A percentile compares a stretch with the other conserved stretches of the same genome.
phyloP scores from a whole-genome alignment of 139 green algal species.

The Mychonastes homosphaera region DNA sequence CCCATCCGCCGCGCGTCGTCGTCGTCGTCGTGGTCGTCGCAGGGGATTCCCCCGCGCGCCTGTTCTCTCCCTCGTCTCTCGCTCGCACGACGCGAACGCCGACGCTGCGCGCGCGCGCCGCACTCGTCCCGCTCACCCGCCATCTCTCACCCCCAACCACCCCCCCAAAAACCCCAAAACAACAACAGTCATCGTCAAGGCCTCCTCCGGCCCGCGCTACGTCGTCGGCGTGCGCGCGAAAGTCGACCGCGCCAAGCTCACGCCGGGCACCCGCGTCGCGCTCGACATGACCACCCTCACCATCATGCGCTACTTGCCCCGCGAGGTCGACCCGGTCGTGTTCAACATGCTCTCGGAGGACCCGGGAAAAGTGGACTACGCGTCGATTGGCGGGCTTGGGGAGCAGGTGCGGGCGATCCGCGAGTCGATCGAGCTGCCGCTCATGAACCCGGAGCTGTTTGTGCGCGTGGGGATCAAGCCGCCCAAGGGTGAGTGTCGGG shows the following conservation, averaged over 20 bases:
- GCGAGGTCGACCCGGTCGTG: constrained; percentile 98
- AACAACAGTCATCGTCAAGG: constrained; percentile 94
- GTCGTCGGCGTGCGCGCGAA: constrained; percentile 95
- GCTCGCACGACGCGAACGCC: background rate
- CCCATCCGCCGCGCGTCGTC: too few relatives aligned
- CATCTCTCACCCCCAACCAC: constrained; percentile 1
- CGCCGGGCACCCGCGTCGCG: constrained; percentile 81
- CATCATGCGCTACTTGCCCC: constrained; percentile 92
- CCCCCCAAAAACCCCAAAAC: background rate
- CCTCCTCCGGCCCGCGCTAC: constrained; percentile 92
- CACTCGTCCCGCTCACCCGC: background rate
- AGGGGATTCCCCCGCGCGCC: too few relatives aligned
- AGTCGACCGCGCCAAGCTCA: constrained; percentile 90
- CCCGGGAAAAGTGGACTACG: constrained; percentile 95
- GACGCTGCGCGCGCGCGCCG: background rate
- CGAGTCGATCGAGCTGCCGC: constrained; percentile 94
- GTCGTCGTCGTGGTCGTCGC: too few relatives aligned
- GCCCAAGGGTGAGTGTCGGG: constrained; percentile 62
- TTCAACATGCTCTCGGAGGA: constrained; percentile 98
- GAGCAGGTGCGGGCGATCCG: constrained; percentile 94
- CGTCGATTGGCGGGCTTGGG: constrained; percentile 82
- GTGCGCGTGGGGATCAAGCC: constrained; percentile 95
- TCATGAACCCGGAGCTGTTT: constrained; percentile 99
- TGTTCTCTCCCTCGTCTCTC: too few relatives aligned
- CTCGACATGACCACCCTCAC: constrained; percentile 99